Evolutionary conservation across 805 yeast species (phyloP).

Genomic region (Lipomyces spencermartinsiae): DNA sequence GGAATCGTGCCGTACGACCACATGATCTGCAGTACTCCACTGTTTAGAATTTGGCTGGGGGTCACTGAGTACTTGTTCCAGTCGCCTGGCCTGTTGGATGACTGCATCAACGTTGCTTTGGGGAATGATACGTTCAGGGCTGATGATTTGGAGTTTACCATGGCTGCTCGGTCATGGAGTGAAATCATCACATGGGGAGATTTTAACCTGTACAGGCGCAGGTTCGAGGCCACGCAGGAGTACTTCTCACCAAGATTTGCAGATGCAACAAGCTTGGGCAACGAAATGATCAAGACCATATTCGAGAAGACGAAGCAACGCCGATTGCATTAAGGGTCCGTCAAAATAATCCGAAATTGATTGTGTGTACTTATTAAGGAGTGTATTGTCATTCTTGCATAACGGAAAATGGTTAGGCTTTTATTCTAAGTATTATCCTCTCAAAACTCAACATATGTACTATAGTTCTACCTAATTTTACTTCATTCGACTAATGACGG

Average conservation of each 20-base stretch:
- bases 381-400: not conserved
- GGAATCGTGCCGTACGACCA: slow-evolving; percentile 94
- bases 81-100: slow-evolving; percentile 80
- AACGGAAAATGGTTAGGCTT: not conserved
- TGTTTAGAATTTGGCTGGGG: slow-evolving; percentile 89
- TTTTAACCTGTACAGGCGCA: slow-evolving; percentile 69
- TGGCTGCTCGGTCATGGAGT: slow-evolving; percentile 91
- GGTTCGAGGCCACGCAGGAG: slow-evolving; percentile 79
- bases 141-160: slow-evolving; percentile 90
- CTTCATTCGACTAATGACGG: no score
- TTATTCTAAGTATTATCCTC: not conserved
- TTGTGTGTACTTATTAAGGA: not conserved
- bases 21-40: slow-evolving; percentile 93
- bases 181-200: slow-evolving; percentile 76
- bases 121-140: slow-evolving; percentile 71
- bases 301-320: slow-evolving; percentile 48
- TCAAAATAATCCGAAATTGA: not conserved
- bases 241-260: slow-evolving; percentile 86
- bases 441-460: not conserved
- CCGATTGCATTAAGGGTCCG: not conserved
- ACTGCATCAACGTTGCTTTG: slow-evolving; percentile 75
- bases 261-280: slow-evolving; percentile 87
- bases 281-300: slow-evolving; percentile 90
- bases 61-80: slow-evolving; percentile 92
- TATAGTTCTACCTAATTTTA: not conserved